phyloP scores from a whole-genome alignment of 2,329 filamentous ascomycete species.

The Cladobotryum mycophilum region DNA sequence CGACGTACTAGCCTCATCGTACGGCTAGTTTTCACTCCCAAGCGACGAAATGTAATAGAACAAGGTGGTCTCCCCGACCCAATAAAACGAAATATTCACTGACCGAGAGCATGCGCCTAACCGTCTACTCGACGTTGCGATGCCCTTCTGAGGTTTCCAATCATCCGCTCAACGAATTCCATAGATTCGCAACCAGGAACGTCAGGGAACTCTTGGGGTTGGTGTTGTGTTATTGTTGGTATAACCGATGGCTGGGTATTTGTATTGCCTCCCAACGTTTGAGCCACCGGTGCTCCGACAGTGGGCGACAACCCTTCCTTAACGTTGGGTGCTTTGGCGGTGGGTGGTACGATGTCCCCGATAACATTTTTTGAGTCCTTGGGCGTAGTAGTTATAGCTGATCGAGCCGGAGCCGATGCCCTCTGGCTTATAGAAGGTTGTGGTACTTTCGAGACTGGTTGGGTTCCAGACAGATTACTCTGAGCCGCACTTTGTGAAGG shows the following conservation, averaged over 20 bases:
- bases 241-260: background rate
- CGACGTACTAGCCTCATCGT: too few relatives aligned
- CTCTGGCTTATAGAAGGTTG: constrained; percentile 1
- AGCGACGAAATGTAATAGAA: too few relatives aligned
- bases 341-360: background rate
- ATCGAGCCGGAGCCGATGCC: background rate
- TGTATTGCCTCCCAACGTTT: background rate
- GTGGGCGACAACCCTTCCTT: background rate
- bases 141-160: constrained; percentile 43
- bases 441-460: constrained; percentile 1
- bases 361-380: background rate
- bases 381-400: background rate
- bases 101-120: too few relatives aligned
- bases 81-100: too few relatives aligned
- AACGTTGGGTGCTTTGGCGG: background rate
- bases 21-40: too few relatives aligned
- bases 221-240: background rate
- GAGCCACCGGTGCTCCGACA: background rate
- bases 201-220: constrained; percentile 33
- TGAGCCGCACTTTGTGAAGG: background rate
- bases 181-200: constrained; percentile 39
- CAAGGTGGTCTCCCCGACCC: too few relatives aligned
- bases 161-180: constrained; percentile 46
- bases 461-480: background rate
- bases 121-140: constrained; percentile 16